Percentiles rank a stretch among this genome's conserved stretches.
Conservation (phyloP, 192 early-diverging fungal genomes). For the Linnemannia zychae region DNA sequence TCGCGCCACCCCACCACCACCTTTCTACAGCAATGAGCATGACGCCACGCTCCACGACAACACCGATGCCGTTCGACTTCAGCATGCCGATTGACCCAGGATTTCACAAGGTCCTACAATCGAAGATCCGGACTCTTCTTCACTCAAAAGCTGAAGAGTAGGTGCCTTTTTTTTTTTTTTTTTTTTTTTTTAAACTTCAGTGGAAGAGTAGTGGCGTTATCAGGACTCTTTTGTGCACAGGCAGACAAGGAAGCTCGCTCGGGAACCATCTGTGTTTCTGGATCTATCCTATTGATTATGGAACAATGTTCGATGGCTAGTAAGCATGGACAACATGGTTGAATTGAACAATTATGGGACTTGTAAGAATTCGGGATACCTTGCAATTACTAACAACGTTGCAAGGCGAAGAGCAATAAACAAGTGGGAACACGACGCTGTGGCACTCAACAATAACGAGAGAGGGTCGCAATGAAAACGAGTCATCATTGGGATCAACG, state of each 20-base stretch:
- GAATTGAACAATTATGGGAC: neutral
- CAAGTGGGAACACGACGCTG: neutral
- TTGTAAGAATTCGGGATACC: neutral
- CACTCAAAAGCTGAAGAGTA: slow-evolving; percentile 44
- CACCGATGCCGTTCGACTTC: slow-evolving; percentile 43
- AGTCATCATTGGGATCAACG: neutral
- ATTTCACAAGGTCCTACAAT: slow-evolving; percentile 31
- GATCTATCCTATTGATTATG: neutral
- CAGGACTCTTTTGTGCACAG: neutral
- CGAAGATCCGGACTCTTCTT: slow-evolving; percentile 36
- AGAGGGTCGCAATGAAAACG: neutral
- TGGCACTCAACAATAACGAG: neutral
- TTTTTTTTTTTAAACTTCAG: neutral
- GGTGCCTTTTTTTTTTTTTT: neutral
- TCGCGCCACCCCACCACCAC: slow-evolving; percentile 1
- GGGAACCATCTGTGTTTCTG: neutral
- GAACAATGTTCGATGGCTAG: neutral
- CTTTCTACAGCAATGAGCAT: slow-evolving; percentile 13
- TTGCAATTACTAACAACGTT: neutral
- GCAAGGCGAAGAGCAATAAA: neutral
- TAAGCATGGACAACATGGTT: neutral
- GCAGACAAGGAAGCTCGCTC: neutral
- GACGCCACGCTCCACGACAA: slow-evolving; percentile 27
- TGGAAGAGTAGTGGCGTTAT: neutral
- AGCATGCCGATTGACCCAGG: slow-evolving; percentile 34